Evolutionary conservation across 1,139 yeast genomes (phyloP).

Genomic region (Zhuliangozyma blackwelliae): DNA sequence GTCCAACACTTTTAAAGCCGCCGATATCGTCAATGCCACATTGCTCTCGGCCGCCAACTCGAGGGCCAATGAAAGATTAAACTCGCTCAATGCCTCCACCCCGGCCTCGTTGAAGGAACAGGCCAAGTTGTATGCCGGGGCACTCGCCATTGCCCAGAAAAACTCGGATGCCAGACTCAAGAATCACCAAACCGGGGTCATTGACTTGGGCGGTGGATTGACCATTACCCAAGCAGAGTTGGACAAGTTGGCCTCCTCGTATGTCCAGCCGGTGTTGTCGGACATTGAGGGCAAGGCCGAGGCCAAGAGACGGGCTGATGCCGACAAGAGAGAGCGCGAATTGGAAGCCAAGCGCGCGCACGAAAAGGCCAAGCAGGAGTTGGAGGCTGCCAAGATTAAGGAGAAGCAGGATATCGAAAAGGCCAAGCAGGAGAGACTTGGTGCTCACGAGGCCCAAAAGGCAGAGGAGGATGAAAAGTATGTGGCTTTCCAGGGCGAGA

Average conservation of each 20-base stretch:
- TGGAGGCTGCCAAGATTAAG: conserved; percentile 47
- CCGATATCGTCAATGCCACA: conserved; percentile 47
- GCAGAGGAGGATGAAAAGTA: conserved; percentile 36
- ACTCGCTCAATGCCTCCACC: conserved; percentile 30
- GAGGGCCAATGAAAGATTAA: conserved; percentile 52
- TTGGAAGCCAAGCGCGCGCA: conserved; percentile 32
- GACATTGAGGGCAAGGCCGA: conserved; percentile 72
- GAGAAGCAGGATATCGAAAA: conserved; percentile 36
- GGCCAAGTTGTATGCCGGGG: conserved; percentile 43
- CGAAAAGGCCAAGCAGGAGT: conserved; percentile 46
- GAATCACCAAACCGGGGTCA: conserved; percentile 45
- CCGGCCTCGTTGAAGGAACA: conserved; percentile 36
- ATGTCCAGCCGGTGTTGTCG: conserved; percentile 80
- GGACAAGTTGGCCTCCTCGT: conserved; percentile 72
- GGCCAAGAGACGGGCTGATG: conserved; percentile 66
- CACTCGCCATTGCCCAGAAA: conserved; percentile 65
- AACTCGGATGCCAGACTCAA: conserved; percentile 54
- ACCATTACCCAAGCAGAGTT: conserved; percentile 73
- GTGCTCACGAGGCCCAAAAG: conserved; percentile 38
- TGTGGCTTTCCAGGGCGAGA: conserved; percentile 25
- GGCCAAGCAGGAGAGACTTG: conserved; percentile 36
- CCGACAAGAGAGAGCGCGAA: conserved; percentile 25
- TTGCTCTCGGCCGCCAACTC: conserved; percentile 60
- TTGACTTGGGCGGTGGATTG: conserved; percentile 87
- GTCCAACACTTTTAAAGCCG: conserved; percentile 33